These are phyloP conservation scores for Calonectria leucothoes DNA, from an alignment of 2,329 filamentous ascomycete genomes.

Conservation along the genomic window DNA sequence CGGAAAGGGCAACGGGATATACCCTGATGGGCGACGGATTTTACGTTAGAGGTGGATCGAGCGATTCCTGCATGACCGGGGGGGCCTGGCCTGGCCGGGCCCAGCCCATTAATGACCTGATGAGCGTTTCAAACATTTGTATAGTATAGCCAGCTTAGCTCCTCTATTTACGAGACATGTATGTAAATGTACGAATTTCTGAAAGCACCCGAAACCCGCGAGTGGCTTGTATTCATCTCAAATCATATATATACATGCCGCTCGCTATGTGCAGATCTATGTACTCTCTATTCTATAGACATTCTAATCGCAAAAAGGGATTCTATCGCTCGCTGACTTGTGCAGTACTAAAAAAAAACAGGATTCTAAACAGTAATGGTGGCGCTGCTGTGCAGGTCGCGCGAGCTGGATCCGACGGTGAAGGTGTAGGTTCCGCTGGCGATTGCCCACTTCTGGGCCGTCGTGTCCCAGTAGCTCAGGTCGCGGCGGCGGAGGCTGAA, in stretches of 20 bases:
- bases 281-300: background rate
- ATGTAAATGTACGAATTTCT: background rate
- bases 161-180: background rate
- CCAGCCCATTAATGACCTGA: background rate
- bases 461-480: slow-evolving; percentile 11
- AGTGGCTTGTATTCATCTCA: background rate
- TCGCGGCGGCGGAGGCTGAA: slow-evolving; percentile 7
- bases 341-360: background rate
- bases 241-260: background rate
- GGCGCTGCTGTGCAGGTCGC: background rate
- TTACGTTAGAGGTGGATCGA: background rate
- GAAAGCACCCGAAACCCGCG: background rate
- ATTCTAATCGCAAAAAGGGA: background rate
- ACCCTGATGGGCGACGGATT: background rate
- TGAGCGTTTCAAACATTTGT: background rate
- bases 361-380: background rate
- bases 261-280: background rate
- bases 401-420: background rate
- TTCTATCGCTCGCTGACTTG: background rate
- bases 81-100: background rate
- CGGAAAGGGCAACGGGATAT: background rate
- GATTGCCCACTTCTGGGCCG: slow-evolving; percentile 4
- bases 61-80: background rate
- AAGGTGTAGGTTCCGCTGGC: slow-evolving; percentile 2
- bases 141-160: background rate